Evolutionary conservation across 2,329 filamentous ascomycete genomes (phyloP), one percentile per base, ranked within the genome.

Genomic region (Ceratocystiopsis sp.): DNA sequence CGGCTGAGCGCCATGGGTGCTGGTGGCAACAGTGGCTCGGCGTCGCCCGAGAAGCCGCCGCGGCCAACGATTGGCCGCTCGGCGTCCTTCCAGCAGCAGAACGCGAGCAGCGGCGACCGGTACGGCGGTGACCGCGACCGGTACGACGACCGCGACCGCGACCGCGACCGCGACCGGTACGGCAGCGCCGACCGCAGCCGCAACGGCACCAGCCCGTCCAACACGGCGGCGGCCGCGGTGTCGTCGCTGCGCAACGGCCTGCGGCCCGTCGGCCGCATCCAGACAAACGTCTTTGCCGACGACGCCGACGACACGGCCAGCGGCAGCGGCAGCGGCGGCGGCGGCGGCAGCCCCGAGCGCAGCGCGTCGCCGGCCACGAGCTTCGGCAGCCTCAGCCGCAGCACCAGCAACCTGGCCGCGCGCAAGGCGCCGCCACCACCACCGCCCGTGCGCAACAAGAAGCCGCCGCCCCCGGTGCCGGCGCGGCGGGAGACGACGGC

Each of bases 281-380:
- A 61, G 36, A 66, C 66, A 0, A 61, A 33, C 45, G 60, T 66
- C 3, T 71, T 68, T 48, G 62, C 57, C 21, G 64, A 68, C 45
- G 56, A 59, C 9, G 68, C 65, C 40, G 69, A 73, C 48, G 64
- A 69, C 43, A 69, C 64, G 11, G 57, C 58, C 9, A 69, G 67
- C 49, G 66, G 65, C 37, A 37, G 41, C 37, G 42, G 48, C 38
- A 35, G 42, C 47, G 67, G 67, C 47, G 67, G 64, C 35, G 73
- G 69, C 34, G 67, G 68, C 0, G 65, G 25, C 25, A 29, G 25
- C 10, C 25, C 25, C 17, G 65, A 69, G 38, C 65, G 67, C 43
- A 68, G 67, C 51, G 60, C 69, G 45, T 75, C 70, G 50, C 71
- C 71, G 0, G 67, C 70, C 3, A 74, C 71, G 1, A 74, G 70